Conservation (phyloP, 345 rosid species). For the Eucalyptus cloeziana region DNA sequence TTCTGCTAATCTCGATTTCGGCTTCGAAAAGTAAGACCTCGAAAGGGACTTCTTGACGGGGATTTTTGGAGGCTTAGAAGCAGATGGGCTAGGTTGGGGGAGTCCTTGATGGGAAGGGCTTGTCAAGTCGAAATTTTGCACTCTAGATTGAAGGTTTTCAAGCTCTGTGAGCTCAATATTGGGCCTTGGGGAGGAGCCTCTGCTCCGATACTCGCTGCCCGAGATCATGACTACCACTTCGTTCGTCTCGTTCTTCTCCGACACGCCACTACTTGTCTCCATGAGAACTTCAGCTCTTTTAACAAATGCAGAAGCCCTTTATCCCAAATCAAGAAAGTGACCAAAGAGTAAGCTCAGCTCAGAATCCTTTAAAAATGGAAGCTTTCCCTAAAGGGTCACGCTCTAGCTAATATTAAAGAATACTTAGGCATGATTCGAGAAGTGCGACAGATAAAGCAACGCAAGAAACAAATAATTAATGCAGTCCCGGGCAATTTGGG, state of each 20-base stretch:
- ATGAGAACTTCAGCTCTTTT: neutral
- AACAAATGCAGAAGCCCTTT: neutral
- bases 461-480: neutral
- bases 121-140: neutral
- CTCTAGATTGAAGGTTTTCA: neutral
- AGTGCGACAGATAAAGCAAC: neutral
- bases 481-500: neutral
- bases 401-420: neutral
- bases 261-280: neutral
- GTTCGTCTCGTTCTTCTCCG: neutral
- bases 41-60: constrained; percentile 11
- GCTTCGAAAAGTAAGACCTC: constrained; percentile 34
- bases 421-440: neutral
- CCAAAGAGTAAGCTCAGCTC: neutral
- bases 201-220: neutral
- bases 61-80: constrained; percentile 20
- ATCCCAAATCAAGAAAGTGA: neutral
- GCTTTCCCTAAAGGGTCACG: neutral
- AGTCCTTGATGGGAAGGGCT: constrained; percentile 8
- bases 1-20: constrained; percentile 49
- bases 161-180: constrained; percentile 3
- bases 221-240: constrained; percentile 29
- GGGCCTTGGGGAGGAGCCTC: neutral
- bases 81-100: neutral
- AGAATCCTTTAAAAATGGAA: neutral